phyloP scores from a whole-genome alignment of 208 protist species.

The Novymonas esmeraldas region DNA sequence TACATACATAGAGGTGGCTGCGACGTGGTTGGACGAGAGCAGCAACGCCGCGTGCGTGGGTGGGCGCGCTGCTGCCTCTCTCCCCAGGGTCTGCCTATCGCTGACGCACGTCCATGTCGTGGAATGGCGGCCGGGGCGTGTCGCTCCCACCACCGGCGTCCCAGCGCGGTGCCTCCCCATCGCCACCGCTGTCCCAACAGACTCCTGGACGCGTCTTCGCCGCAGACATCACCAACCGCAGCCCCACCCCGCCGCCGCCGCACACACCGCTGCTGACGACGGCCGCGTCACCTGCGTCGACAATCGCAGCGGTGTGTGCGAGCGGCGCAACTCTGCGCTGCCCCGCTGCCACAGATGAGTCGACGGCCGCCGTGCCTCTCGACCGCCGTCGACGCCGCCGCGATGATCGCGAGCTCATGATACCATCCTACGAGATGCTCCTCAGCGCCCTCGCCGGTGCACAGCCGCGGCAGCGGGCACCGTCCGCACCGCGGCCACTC shows the following conservation, averaged over 20 bases:
- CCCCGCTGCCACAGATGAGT: not conserved
- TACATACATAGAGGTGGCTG: too few relatives aligned
- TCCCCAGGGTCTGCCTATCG: not conserved
- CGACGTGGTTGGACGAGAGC: too few relatives aligned
- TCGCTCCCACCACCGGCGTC: not conserved
- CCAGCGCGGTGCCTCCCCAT: not conserved
- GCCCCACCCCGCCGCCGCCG: not conserved
- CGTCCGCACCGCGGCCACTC: not conserved
- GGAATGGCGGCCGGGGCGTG: not conserved
- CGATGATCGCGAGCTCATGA: not conserved
- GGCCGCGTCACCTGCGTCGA: too few relatives aligned
- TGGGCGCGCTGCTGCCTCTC: not conserved
- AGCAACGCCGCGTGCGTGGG: too few relatives aligned
- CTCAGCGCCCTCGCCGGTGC: not conserved
- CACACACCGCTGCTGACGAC: not conserved
- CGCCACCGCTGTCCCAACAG: not conserved
- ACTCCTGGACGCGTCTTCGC: not conserved
- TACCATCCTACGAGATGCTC: not conserved
- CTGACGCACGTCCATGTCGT: not conserved
- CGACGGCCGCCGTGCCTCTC: not conserved
- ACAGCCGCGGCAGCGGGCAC: not conserved
- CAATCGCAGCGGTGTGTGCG: not conserved
- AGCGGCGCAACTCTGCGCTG: not conserved
- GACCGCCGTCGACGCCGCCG: not conserved
- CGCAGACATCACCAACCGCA: slow-evolving; percentile 9